These are phyloP conservation scores for Leucocoprinus birnbaumii DNA, from an alignment of 768 basidiomycete genomes.

Conservation along the genomic window DNA sequence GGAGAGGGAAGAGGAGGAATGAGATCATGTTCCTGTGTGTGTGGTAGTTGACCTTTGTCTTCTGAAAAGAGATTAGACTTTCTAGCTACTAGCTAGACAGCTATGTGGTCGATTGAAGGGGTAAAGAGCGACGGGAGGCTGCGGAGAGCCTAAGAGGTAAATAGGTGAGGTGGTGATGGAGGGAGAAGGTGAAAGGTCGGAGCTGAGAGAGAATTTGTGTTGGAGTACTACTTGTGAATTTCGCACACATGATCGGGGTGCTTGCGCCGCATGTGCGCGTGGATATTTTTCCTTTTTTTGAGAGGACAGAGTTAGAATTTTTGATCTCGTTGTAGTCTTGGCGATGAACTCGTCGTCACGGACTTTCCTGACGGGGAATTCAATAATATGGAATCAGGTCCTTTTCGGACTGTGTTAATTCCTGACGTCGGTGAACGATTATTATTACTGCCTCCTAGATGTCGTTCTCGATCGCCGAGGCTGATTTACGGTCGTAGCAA, in stretches of 20 bases:
- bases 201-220: constrained; percentile 2
- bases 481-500: neutral
- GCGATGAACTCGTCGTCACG: constrained; percentile 11
- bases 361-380: neutral
- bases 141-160: constrained; percentile 19
- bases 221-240: constrained; percentile 6
- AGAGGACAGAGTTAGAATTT: neutral
- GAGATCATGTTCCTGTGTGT: neutral
- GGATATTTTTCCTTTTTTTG: neutral
- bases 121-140: constrained; percentile 35
- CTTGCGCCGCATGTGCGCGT: neutral
- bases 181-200: constrained; percentile 4
- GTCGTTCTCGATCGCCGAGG: too few relatives aligned
- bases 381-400: neutral
- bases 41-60: neutral
- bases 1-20: neutral
- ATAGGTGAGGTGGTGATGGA: constrained; percentile 12
- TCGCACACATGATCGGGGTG: neutral
- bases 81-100: neutral
- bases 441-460: too few relatives aligned
- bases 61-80: neutral
- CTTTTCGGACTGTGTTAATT: neutral
- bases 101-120: neutral
- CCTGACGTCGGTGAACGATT: too few relatives aligned
- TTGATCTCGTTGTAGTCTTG: constrained; percentile 19